Evolutionary conservation across 1,284 basidiomycete genomes (phyloP).

Genomic region (Ceratobasidium sp.): DNA sequence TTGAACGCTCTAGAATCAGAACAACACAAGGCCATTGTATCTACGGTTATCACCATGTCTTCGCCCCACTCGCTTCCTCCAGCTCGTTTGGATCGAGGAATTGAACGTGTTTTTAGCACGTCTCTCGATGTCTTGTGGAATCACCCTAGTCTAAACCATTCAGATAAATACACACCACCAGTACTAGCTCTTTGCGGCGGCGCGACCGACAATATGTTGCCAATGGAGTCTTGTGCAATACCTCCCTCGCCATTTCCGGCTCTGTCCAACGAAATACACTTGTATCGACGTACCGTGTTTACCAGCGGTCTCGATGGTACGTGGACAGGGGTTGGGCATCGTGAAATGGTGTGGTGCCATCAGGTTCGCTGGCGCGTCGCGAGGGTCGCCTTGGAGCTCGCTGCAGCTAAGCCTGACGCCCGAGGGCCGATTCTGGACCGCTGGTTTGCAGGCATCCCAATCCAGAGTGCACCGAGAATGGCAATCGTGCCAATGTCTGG

Average conservation of each 20-base stretch:
- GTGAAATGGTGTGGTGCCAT: conserved; percentile 98
- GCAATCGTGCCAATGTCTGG: background rate
- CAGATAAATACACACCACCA: conserved; percentile 58
- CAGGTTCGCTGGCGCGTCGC: conserved; percentile 93
- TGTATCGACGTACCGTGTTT: conserved; percentile 78
- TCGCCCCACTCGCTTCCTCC: conserved; percentile 92
- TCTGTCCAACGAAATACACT: background rate
- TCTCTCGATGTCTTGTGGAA: conserved; percentile 46
- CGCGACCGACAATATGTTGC: conserved; percentile 89
- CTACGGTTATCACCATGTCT: conserved; percentile 91
- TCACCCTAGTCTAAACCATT: conserved; percentile 52
- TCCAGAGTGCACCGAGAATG: background rate
- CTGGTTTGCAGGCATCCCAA: conserved; percentile 29
- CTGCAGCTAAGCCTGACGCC: conserved; percentile 46
- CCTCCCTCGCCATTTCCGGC: conserved; percentile 49
- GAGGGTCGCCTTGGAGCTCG: conserved; percentile 75
- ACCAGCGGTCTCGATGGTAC: conserved; percentile 86
- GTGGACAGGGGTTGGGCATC: conserved; percentile 96
- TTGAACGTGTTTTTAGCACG: conserved; percentile 60
- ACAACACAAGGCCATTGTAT: conserved; percentile 58
- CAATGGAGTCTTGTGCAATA: conserved; percentile 88
- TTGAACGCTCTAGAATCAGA: conserved; percentile 69
- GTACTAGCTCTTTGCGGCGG: conserved; percentile 92
- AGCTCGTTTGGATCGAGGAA: conserved; percentile 81
- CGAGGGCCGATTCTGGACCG: conserved; percentile 30